Percentiles rank a stretch among this genome's conserved stretches.
Evolutionary conservation across 2,329 filamentous ascomycete genomes (phyloP).

Genomic region (Trichothecium roseum): DNA sequence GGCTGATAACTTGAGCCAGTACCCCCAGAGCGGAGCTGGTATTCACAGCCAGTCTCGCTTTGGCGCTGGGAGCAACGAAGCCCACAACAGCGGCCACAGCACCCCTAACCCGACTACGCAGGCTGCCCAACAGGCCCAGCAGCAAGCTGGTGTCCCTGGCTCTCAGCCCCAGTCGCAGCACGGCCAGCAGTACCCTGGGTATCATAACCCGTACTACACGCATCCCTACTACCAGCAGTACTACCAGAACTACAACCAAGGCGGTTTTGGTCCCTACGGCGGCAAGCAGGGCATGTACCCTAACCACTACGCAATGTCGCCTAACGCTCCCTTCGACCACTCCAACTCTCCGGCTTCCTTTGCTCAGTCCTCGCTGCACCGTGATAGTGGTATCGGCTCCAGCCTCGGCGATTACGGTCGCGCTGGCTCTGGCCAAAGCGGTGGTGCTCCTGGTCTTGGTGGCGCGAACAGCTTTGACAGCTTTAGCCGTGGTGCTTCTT

Average conservation of each 20-base stretch:
- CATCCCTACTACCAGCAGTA: conserved; percentile 56
- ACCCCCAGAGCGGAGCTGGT: conserved; percentile 56
- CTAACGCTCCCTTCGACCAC: conserved; percentile 47
- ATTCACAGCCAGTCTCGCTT: conserved; percentile 48
- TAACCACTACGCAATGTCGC: conserved; percentile 46
- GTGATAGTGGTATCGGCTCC: conserved; percentile 37
- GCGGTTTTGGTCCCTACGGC: conserved; percentile 39
- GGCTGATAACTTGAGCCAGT: conserved; percentile 55
- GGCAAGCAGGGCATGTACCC: conserved; percentile 45
- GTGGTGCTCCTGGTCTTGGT: conserved; percentile 30
- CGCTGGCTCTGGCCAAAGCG: conserved; percentile 36
- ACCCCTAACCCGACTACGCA: conserved; percentile 72
- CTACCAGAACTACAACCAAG: conserved; percentile 44
- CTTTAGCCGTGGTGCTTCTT: conserved; percentile 41
- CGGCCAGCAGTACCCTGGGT: conserved; percentile 40
- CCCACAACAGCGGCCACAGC: conserved; percentile 78
- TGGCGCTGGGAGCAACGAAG: conserved; percentile 48
- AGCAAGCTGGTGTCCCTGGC: conserved; percentile 23
- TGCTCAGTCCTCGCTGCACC: conserved; percentile 41
- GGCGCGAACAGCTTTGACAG: conserved; percentile 45
- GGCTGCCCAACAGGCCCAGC: conserved; percentile 35
- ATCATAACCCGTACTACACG: conserved; percentile 48
- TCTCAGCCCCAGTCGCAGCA: conserved; percentile 33
- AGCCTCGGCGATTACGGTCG: conserved; percentile 46
- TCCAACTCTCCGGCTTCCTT: conserved; percentile 44